Conservation (phyloP, 148 eudicot genomes). For the Chenopodium quinoa region DNA sequence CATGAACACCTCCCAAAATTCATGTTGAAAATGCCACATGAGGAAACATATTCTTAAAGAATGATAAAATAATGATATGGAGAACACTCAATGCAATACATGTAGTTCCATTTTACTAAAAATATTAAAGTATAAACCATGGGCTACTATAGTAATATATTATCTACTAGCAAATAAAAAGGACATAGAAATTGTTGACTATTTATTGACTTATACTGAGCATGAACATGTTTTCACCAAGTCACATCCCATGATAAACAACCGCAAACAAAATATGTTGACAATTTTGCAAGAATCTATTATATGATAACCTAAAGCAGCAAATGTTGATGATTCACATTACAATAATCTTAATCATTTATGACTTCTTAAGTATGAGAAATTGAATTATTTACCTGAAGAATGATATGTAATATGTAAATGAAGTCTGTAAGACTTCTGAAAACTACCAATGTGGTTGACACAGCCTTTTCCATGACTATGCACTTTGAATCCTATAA, state of each 20-base stretch:
- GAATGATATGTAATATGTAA: constrained; percentile 60
- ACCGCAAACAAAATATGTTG: not conserved
- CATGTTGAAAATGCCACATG: not conserved
- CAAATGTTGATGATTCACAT: not conserved
- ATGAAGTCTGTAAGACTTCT: constrained; percentile 68
- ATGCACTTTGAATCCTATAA: constrained; percentile 61
- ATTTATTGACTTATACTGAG: not conserved
- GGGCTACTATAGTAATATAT: not conserved
- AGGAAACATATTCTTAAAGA: not conserved
- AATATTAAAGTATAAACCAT: not conserved
- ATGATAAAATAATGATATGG: not conserved
- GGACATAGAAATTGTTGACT: not conserved
- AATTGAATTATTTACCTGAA: constrained; percentile 53
- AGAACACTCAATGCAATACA: not conserved
- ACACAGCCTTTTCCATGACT: constrained; percentile 43
- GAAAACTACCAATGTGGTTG: constrained; percentile 47
- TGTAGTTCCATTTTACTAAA: not conserved
- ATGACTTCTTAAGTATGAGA: not conserved
- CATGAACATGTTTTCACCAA: not conserved
- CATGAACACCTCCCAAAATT: too few species aligned
- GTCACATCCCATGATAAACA: not conserved
- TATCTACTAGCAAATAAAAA: not conserved
- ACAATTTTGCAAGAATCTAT: not conserved
- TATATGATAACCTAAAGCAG: not conserved
- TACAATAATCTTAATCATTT: not conserved